Conservation (phyloP, 768 basidiomycete species). For the Crucibulum laeve region DNA sequence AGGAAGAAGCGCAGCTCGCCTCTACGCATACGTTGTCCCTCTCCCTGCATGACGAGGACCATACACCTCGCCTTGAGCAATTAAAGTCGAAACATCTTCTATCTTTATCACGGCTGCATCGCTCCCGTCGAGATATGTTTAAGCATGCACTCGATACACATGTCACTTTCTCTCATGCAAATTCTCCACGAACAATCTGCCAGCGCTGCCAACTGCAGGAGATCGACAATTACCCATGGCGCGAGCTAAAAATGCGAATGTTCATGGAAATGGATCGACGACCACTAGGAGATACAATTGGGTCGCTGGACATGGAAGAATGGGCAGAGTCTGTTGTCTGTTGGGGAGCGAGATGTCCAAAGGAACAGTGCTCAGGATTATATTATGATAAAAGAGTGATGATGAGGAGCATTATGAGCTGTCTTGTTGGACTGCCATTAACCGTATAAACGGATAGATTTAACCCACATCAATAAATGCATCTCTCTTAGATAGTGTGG, state of each 20-base stretch:
- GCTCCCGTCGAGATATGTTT: slow-evolving; percentile 32
- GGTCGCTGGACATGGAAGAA: slow-evolving; percentile 34
- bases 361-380: slow-evolving; percentile 21
- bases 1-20: slow-evolving; percentile 36
- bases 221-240: slow-evolving; percentile 32
- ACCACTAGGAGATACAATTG: slow-evolving; percentile 32
- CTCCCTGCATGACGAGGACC: slow-evolving; percentile 30
- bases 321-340: slow-evolving; percentile 36
- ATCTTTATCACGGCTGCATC: slow-evolving; percentile 34
- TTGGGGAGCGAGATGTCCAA: slow-evolving; percentile 31
- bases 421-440: too few species aligned
- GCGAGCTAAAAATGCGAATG: slow-evolving; percentile 34
- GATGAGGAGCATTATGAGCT: too few species aligned
- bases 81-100: slow-evolving; percentile 30
- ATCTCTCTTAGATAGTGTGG: too few species aligned
- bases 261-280: slow-evolving; percentile 34
- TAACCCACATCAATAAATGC: too few species aligned
- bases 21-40: slow-evolving; percentile 34
- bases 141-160: slow-evolving; percentile 27
- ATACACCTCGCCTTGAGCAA: slow-evolving; percentile 25
- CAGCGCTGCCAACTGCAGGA: slow-evolving; percentile 22
- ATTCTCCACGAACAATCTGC: slow-evolving; percentile 24
- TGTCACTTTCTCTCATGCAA: slow-evolving; percentile 31
- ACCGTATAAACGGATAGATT: too few species aligned
- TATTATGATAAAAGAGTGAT: slow-evolving; percentile 35